A percentile compares a stretch with the other conserved stretches of the same genome.
Evolutionary conservation across 306 rosid species (phyloP).

Genomic region (Prosopis cineraria): DNA sequence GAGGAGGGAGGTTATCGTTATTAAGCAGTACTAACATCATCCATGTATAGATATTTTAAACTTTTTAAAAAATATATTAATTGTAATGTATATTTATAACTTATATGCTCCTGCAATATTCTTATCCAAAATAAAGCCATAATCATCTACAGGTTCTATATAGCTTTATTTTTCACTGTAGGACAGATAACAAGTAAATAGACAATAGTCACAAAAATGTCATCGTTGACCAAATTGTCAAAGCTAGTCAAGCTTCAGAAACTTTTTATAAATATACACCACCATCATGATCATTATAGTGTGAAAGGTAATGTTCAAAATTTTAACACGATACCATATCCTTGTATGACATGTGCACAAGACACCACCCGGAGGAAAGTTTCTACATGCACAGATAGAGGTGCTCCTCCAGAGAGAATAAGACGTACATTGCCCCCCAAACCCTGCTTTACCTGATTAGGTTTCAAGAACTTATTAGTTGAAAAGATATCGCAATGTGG

Average conservation of each 20-base stretch:
- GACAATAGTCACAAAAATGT: background rate
- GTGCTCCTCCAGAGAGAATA: slow-evolving; percentile 97
- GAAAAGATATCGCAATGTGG: slow-evolving; percentile 11
- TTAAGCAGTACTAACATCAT: background rate
- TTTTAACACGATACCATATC: slow-evolving; percentile 71
- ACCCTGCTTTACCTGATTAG: slow-evolving; percentile 82
- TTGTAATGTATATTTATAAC: background rate
- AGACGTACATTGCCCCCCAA: slow-evolving; percentile 89
- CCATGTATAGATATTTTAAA: background rate
- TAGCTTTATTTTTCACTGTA: background rate
- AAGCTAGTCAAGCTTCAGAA: background rate
- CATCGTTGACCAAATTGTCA: background rate
- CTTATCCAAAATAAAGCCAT: background rate
- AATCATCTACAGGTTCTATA: background rate
- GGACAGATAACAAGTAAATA: background rate
- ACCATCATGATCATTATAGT: background rate
- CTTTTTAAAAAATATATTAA: background rate
- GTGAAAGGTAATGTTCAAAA: background rate
- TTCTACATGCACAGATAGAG: slow-evolving; percentile 83
- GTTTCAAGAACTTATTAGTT: slow-evolving; percentile 41
- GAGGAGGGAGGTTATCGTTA: background rate
- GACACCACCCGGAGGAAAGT: slow-evolving; percentile 81
- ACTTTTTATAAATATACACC: background rate
- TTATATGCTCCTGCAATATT: background rate
- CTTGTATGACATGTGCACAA: slow-evolving; percentile 92